These are phyloP conservation scores for Saraca asoca DNA, from an alignment of 331 rosid species.

Conservation along the genomic window DNA sequence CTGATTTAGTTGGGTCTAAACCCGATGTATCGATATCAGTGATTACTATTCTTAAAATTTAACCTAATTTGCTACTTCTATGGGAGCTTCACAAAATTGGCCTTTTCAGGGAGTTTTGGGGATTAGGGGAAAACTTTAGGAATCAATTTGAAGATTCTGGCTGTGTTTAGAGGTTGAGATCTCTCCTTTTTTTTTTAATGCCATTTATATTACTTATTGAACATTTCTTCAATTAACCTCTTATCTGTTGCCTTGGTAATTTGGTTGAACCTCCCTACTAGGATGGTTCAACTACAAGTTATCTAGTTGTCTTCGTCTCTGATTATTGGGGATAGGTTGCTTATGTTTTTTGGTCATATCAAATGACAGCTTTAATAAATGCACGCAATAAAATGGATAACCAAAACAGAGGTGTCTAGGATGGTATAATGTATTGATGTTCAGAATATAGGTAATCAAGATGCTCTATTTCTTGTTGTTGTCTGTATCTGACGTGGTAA, in stretches of 20 bases:
- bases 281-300: slow-evolving; percentile 5
- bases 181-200: slow-evolving; percentile 22
- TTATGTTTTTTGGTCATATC: slow-evolving; percentile 11
- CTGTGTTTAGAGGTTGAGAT: slow-evolving; percentile 3
- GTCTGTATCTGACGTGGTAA: slow-evolving; percentile 1
- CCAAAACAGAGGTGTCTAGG: not conserved
- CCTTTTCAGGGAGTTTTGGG: not conserved
- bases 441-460: slow-evolving; percentile 17
- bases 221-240: slow-evolving; percentile 9
- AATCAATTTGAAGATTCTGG: slow-evolving; percentile 18
- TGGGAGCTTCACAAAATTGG: slow-evolving; percentile 16
- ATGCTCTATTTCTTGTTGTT: slow-evolving; percentile 22
- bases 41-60: slow-evolving; percentile 32
- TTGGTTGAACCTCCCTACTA: slow-evolving; percentile 8
- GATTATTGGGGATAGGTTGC: not conserved
- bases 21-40: not conserved
- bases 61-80: slow-evolving; percentile 18
- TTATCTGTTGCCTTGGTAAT: not conserved
- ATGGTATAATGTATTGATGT: slow-evolving; percentile 21
- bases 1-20: not conserved
- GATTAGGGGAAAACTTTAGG: slow-evolving; percentile 17
- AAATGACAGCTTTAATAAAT: slow-evolving; percentile 6
- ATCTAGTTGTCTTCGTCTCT: slow-evolving; percentile 8
- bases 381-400: not conserved
- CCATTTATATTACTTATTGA: slow-evolving; percentile 8